Evolutionary conservation across 2,329 filamentous ascomycete genomes (phyloP).

Genomic region (Macrophomina pseudophaseolina): DNA sequence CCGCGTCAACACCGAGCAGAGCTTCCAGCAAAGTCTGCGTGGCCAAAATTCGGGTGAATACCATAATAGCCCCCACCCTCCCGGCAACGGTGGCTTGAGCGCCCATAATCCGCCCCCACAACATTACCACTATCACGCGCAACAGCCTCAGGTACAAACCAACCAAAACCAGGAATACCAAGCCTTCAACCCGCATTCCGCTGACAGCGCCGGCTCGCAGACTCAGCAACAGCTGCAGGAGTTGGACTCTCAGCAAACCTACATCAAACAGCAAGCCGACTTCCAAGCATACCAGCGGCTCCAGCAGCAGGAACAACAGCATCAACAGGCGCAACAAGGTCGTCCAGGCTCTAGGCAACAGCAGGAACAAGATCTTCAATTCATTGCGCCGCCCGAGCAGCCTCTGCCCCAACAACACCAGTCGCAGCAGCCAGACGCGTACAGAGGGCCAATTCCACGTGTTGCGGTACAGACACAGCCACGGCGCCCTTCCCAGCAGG

Average conservation of each 20-base stretch:
- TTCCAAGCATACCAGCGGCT: constrained; percentile 38
- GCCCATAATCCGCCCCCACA: constrained; percentile 19
- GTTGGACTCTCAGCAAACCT: constrained; percentile 2
- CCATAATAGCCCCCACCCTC: constrained; percentile 47
- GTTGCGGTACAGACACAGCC: constrained; percentile 24
- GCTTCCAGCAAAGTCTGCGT: constrained; percentile 33
- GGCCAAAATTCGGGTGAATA: constrained; percentile 44
- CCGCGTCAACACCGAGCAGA: constrained; percentile 46
- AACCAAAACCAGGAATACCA: constrained; percentile 30
- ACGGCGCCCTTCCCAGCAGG: constrained; percentile 27
- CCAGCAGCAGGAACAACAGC: constrained; percentile 37
- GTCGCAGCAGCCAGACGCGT: constrained; percentile 34
- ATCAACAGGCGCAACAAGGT: constrained; percentile 31
- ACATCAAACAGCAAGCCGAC: constrained; percentile 13
- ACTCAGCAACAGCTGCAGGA: constrained; percentile 37
- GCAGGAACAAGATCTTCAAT: constrained; percentile 27
- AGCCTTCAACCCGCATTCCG: constrained; percentile 39
- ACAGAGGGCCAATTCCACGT: constrained; percentile 37
- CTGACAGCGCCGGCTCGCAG: constrained; percentile 40
- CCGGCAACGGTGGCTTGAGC: constrained; percentile 33
- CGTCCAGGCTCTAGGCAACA: constrained; percentile 40
- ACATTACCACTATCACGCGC: constrained; percentile 21
- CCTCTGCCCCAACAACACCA: constrained; percentile 11
- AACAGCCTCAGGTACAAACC: constrained; percentile 20
- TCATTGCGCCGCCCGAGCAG: constrained; percentile 6